Conservation (phyloP, 352 stramenopile species). For the Phytophthora brassicae region DNA sequence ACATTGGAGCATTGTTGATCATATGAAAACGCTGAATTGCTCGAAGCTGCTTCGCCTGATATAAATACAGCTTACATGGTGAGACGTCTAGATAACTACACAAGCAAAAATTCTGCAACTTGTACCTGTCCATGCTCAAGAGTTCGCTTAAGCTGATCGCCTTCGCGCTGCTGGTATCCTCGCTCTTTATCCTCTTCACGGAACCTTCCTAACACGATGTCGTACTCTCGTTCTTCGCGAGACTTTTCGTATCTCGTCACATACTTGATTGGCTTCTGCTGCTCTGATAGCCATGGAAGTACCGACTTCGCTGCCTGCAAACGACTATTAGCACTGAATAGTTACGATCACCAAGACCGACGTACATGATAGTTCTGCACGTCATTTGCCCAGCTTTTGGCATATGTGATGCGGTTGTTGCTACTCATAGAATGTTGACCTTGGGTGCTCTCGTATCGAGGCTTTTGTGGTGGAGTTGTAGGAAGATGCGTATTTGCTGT, state of each 20-base stretch:
- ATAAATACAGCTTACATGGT: not conserved
- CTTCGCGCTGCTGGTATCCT: slow-evolving; percentile 35
- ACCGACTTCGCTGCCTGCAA: slow-evolving; percentile 56
- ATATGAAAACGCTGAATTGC: slow-evolving; percentile 66
- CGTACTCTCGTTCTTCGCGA: slow-evolving; percentile 68
- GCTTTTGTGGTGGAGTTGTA: not conserved
- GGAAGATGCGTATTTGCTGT: slow-evolving; percentile 2
- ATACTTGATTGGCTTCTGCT: slow-evolving; percentile 57
- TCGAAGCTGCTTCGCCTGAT: slow-evolving; percentile 60
- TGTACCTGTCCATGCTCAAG: slow-evolving; percentile 48
- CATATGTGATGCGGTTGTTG: slow-evolving; percentile 32
- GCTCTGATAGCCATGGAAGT: slow-evolving; percentile 57
- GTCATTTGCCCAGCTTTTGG: slow-evolving; percentile 55
- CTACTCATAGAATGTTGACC: slow-evolving; percentile 9
- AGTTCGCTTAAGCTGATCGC: slow-evolving; percentile 30
- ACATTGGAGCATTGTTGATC: slow-evolving; percentile 66
- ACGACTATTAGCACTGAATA: slow-evolving; percentile 2
- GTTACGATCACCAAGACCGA: slow-evolving; percentile 8
- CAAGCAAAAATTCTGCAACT: not conserved
- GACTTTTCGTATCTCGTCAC: slow-evolving; percentile 75
- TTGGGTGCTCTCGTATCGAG: not conserved
- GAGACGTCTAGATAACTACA: not conserved
- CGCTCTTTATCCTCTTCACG: slow-evolving; percentile 57
- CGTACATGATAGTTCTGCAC: slow-evolving; percentile 62
- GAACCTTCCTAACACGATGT: slow-evolving; percentile 67